Evolutionary conservation across 2,329 filamentous ascomycete species (phyloP), one percentile per base, ranked within the genome.

Genomic region (Colletotrichum australisinense): DNA sequence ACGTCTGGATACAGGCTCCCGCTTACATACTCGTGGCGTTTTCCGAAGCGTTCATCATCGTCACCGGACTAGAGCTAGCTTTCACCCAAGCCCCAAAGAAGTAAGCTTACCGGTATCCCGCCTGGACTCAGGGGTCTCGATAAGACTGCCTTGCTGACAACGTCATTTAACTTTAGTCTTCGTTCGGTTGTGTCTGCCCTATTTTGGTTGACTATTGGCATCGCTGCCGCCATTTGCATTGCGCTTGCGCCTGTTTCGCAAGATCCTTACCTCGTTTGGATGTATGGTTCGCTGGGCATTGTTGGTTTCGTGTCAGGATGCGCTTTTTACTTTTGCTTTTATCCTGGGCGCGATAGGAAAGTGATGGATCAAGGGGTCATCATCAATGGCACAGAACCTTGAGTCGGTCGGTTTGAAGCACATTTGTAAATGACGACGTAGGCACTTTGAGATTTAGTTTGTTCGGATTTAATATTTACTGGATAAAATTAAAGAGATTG

Each of bases 51-150:
- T 89, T 92, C 78, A 89, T 89, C 57, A 91, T 89, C 19, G 90
- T 94, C 74, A 93, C 92, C 1, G 89, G 90, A 72, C 87, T 93
- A 12, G 93, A 94, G 80, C 93, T 94, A 77, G 92, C 92, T 24
- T 94, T 91, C 81, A 93, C 91, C 78, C 93, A 94, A 80, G 92
- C 93, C 0, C 92, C 92, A 3, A 73, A 69, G 22, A 73, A 73
- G 66, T 73, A 46, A 69, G 59, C 16, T 6, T 28, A 53, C 53
- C 55, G 57, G 87, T 78, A 35, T 24, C 19, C 26, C 12, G 9
- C 30, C 22, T 24, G 2, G 26, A 28, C 4, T 32, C 16, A 11
- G 57, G 28, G 22, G n/a, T 11, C 46, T 26, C 4, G 2, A n/a
- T 24, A 4, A 28, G 6, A 1, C 12, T 16, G 7, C 1, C 14